Percentiles rank a stretch among this genome's conserved stretches.
Evolutionary conservation across 2,329 filamentous ascomycete genomes (phyloP).

Genomic region (Xylariomycetidae sp.): DNA sequence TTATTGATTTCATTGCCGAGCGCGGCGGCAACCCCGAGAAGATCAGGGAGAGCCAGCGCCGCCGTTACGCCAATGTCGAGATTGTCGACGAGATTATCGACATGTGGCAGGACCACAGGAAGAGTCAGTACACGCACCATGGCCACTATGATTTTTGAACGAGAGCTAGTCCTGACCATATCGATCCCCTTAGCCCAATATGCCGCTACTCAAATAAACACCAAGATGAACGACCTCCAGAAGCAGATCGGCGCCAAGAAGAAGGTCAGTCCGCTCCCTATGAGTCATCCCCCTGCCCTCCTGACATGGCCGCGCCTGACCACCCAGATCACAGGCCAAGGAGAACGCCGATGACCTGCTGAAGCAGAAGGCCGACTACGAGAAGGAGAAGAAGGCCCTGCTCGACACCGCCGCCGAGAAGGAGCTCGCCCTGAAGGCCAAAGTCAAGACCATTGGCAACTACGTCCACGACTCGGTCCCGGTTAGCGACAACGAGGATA

Average conservation of each 20-base stretch:
- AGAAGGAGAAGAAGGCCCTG: constrained; percentile 76
- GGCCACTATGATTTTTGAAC: background rate
- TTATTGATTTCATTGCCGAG: constrained; percentile 72
- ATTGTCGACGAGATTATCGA: constrained; percentile 87
- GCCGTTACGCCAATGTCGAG: constrained; percentile 74
- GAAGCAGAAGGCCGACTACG: constrained; percentile 69
- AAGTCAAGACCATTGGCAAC: constrained; percentile 83
- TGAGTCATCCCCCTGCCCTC: constrained; percentile 14
- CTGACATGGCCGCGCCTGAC: constrained; percentile 8
- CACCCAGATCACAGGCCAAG: constrained; percentile 57
- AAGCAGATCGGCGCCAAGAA: constrained; percentile 90
- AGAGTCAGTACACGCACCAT: constrained; percentile 54
- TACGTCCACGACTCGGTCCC: constrained; percentile 73
- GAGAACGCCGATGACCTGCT: constrained; percentile 80
- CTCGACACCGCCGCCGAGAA: constrained; percentile 73
- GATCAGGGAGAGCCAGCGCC: constrained; percentile 87
- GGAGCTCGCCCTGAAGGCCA: constrained; percentile 66
- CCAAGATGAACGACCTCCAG: constrained; percentile 81
- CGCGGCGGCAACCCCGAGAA: constrained; percentile 87
- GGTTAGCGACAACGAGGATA: constrained; percentile 49
- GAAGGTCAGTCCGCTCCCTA: constrained; percentile 52
- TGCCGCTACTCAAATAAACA: constrained; percentile 72
- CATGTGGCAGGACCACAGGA: constrained; percentile 80
- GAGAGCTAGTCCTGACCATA: constrained; percentile 4
- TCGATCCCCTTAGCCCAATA: constrained; percentile 55